Evolutionary conservation across 2,329 filamentous ascomycete species (phyloP), one percentile per base, ranked within the genome.

Genomic region (Fusarium nisikadoi): DNA sequence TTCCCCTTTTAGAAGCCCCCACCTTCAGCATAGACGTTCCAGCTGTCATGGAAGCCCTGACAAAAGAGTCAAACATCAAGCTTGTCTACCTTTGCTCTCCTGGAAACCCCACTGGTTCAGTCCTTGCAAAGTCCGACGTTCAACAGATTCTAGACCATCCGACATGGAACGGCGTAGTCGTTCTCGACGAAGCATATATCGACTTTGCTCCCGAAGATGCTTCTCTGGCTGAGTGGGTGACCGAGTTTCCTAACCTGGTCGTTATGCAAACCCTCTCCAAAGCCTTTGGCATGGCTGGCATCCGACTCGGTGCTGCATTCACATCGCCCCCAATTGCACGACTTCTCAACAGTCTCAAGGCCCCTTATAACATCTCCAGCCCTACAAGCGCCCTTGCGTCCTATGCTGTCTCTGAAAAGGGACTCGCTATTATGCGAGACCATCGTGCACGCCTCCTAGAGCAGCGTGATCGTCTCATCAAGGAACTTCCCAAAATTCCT

Each of bases 261-360:
- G 95, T 99, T 63, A 94, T 98, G 93, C 96, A 99, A 86, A 99
- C 96, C 2, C 87, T 98, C n/a, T 97, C 93, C 77, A 99, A 99
- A 82, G 96, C 94, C 0, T 99, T 99, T 79, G 96, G 96, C 33
- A 89, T 99, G 78, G 96, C 96, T 8, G 96, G 95, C 55, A 97
- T 99, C 79, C 88, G 96, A 20, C 87, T 99, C 2, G 96, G 96
- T 50, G 93, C 91, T 12, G 94, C 94, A 2, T 99, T 98, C 80
- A 89, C 93, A 9, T 89, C 90, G 14, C 86, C 90, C 0, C 87
- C 90, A 10, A 91, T 99, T 70, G 94, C 95, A 5, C 82, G 84
- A 20, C 85, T 99, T 17, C 87, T 99, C 61, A 99, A 99, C 84
- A 94, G 88, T 79, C 87, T 99, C 78, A 98, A 98, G 83, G 95